These are phyloP conservation scores for Litchi chinensis DNA, from an alignment of 345 rosid species.

Conservation along the genomic window DNA sequence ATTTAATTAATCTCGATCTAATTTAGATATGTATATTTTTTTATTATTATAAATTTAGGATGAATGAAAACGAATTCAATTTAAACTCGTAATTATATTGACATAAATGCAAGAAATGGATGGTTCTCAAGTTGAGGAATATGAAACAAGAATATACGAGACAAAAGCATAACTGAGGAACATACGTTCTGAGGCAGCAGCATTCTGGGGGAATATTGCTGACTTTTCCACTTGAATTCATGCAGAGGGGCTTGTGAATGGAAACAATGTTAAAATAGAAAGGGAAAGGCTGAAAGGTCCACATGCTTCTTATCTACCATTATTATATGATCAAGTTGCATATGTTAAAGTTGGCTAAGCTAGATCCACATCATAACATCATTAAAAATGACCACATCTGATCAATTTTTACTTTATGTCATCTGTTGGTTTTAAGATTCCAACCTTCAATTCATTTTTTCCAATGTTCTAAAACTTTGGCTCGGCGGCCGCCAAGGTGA, in stretches of 20 bases:
- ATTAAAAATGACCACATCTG: background rate
- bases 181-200: background rate
- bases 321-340: background rate
- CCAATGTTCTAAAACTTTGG: too few species aligned
- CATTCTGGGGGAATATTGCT: slow-evolving; percentile 1
- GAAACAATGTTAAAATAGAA: too few species aligned
- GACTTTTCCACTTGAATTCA: background rate
- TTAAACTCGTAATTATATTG: too few species aligned
- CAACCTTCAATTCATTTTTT: background rate
- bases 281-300: background rate
- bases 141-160: background rate
- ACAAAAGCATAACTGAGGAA: background rate
- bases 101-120: too few species aligned
- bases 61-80: too few species aligned
- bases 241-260: background rate
- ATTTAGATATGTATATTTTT: too few species aligned
- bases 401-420: background rate
- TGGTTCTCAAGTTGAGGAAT: too few species aligned
- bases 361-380: background rate
- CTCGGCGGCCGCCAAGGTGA: too few species aligned
- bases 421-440: background rate
- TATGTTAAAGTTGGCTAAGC: background rate
- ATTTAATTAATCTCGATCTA: too few species aligned
- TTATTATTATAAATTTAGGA: too few species aligned
- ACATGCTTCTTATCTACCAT: background rate